Evolutionary conservation across 1,139 yeast species (phyloP).

Genomic region (Kluyveromyces sp.): DNA sequence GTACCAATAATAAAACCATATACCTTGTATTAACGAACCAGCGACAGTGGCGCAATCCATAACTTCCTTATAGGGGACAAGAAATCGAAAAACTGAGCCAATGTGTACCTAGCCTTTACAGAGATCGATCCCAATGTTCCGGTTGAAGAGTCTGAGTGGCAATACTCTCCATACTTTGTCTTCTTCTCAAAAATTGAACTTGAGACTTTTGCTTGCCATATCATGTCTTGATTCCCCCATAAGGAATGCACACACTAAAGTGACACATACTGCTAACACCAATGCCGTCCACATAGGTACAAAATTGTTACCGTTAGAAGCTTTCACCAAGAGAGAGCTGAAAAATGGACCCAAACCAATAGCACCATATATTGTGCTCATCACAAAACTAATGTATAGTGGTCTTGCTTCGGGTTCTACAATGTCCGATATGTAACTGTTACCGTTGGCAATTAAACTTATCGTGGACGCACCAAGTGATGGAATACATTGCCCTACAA

Average conservation of each 20-base stretch:
- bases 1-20: conserved; percentile 42
- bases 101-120: neutral
- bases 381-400: conserved; percentile 41
- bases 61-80: conserved; percentile 43
- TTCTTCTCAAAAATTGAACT: conserved; percentile 15
- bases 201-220: conserved; percentile 41
- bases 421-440: conserved; percentile 52
- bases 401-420: conserved; percentile 43
- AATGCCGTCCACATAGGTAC: conserved; percentile 14
- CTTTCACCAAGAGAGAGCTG: conserved; percentile 35
- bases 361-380: conserved; percentile 46
- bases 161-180: conserved; percentile 34
- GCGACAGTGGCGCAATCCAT: conserved; percentile 33
- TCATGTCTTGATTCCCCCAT: conserved; percentile 49
- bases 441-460: conserved; percentile 40
- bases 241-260: conserved; percentile 28
- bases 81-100: conserved; percentile 14
- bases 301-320: conserved; percentile 5
- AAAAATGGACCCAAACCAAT: conserved; percentile 48
- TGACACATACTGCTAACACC: conserved; percentile 14
- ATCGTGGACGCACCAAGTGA: conserved; percentile 38
- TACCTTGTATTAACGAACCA: conserved; percentile 34
- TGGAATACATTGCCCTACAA: conserved; percentile 14
- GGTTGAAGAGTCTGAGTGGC: conserved; percentile 7
- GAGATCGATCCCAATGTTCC: neutral